Percentiles rank a stretch among this genome's conserved stretches.
These are phyloP conservation scores for Cladosporium halotolerans DNA, from an alignment of 2,329 filamentous ascomycete genomes.

Conservation along the genomic window DNA sequence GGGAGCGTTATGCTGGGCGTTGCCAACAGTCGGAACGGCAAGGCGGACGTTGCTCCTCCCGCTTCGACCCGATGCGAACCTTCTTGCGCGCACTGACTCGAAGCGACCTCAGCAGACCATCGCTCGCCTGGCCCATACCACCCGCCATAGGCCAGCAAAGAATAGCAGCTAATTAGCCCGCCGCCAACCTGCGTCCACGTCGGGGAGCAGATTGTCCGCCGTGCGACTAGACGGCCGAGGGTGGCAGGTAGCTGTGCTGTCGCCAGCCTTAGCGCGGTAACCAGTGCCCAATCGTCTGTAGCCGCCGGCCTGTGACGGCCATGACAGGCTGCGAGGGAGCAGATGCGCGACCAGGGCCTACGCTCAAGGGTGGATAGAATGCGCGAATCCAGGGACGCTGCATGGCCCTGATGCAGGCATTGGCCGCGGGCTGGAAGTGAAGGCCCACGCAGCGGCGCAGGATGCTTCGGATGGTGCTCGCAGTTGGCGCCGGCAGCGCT, in stretches of 20 bases:
- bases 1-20: too few relatives aligned
- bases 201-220: neutral
- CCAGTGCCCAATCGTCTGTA: constrained; percentile 15
- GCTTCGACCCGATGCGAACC: constrained; percentile 10
- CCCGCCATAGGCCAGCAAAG: constrained; percentile 10
- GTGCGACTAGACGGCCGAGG: constrained; percentile 4
- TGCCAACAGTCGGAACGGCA: neutral
- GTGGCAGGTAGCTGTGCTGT: constrained; percentile 11
- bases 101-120: neutral
- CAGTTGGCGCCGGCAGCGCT: constrained; percentile 21
- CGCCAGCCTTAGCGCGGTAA: neutral
- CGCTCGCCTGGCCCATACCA: too few relatives aligned
- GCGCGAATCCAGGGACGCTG: constrained; percentile 17
- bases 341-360: constrained; percentile 7
- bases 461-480: constrained; percentile 10
- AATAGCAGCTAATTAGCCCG: constrained; percentile 11
- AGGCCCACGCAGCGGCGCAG: constrained; percentile 12
- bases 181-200: neutral
- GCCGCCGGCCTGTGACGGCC: constrained; percentile 13
- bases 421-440: constrained; percentile 14
- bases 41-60: neutral
- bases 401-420: constrained; percentile 12
- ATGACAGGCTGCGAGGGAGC: constrained; percentile 2
- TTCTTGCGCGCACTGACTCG: constrained; percentile 3
- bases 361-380: constrained; percentile 6